phyloP scores from a whole-genome alignment of 176 grass and related monocot genomes.

The Secale cereale region DNA sequence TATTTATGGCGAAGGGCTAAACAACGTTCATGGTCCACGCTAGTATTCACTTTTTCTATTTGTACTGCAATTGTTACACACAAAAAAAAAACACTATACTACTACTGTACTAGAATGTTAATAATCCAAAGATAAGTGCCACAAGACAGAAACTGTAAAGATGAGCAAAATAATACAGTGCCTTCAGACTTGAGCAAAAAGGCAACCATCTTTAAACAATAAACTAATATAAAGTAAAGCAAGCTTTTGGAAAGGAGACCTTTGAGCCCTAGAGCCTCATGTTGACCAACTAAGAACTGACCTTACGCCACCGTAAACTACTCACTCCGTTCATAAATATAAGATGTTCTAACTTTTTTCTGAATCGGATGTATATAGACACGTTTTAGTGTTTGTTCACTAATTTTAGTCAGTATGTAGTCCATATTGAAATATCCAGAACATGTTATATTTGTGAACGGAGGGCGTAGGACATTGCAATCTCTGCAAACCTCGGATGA shows the following conservation, averaged over 20 bases:
- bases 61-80: neutral
- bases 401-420: no score
- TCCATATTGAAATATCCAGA: no score
- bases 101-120: neutral
- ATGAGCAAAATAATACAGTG: neutral
- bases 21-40: neutral
- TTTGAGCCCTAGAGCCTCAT: neutral
- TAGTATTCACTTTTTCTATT: neutral
- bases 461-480: neutral
- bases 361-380: no score
- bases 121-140: neutral
- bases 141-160: neutral
- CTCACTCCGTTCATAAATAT: no score
- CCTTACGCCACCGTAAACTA: neutral
- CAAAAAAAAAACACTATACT: neutral
- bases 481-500: neutral
- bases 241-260: neutral
- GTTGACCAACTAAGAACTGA: neutral
- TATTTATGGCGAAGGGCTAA: neutral
- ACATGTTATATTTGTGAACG: no score
- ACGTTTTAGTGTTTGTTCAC: no score
- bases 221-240: slow-evolving; percentile 9
- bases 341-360: no score
- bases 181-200: slow-evolving; percentile 2
- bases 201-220: neutral